Evolutionary conservation across 2,329 filamentous ascomycete genomes (phyloP), one percentile per base, ranked within the genome.

Genomic region (Akanthomyces lecanii): DNA sequence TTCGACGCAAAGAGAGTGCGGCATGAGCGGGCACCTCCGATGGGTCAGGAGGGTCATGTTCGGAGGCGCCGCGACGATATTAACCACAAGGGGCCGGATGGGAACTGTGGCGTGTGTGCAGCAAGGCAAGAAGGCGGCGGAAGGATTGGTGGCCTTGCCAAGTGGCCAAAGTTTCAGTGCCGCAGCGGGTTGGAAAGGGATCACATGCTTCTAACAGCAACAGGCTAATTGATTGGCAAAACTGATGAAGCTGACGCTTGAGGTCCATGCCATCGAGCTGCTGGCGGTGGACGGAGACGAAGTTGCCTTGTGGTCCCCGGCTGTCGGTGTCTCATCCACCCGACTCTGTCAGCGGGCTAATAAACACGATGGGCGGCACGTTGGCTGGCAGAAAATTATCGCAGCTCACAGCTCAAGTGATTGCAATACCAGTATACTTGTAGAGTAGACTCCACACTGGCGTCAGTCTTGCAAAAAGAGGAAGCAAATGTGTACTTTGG

Each of bases 1-100:
- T 54, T n/a, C 47, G 47, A 54, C 28, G 50, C 58, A 61, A 61
- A 40, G 8, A 47, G 54, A 61, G 45, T 45, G 47, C 11, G 18
- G 45, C 4, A 45, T 40, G 47, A 36, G 50, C 50, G 50, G 58
- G 25, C 38, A 47, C 18, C 58, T 54, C 58, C 23, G 40, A 47
- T 47, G 50, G 30, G 50, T 12, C 40, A 38, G n/a, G 10, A n/a
- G 10, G 11, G 25, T 36, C 8, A 8, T 25, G 38, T 16, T 61
- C 38, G 38, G 38, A 42, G 57, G 16, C 28, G 58, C 47, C 40
- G 38, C 48, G 48, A 38, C 48, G 58, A 53, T 47, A 38, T 25
- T 44, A 38, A 42, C 23, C 12, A 50, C n/a, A 28, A 7, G n/a
- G 50, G 28, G 12, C 6, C 25, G 25, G 21, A 14, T 10, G 21